Evolutionary conservation across 768 basidiomycete genomes (phyloP), one percentile per base, ranked within the genome.

Genomic region (Tulasnella sp.): DNA sequence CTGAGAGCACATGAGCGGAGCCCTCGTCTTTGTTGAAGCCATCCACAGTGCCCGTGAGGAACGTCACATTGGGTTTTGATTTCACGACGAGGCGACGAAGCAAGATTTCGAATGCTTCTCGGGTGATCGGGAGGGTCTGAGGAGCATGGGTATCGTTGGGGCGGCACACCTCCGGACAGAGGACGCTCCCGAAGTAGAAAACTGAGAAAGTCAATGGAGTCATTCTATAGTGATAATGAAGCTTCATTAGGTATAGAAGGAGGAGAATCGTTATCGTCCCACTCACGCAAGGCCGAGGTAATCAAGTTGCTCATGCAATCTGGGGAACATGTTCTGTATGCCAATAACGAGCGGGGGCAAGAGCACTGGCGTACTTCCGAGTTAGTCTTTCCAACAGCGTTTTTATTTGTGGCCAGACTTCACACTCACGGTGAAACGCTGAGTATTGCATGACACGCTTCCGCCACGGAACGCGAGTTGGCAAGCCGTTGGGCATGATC

Each of bases 361-460:
- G 21, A 55, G 54, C n/a, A 43, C 66, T 69, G 44, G 7, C 2
- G 12, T 2, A 19, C 12, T n/a, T n/a, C n/a, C n/a, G n/a, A n/a
- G n/a, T n/a, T n/a, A 34, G 7, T 21, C 3, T 17, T 17, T 22
- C 21, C 4, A 25, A 24, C 15, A 29, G 22, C 11, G 24, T 4
- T 17, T 17, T 2, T 3, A 4, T 4, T 19, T 24, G 2, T 8
- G 31, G 12, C 11, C 24, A 3, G 12, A 17, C 2, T 43, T 25
- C 12, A 4, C 31, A 9, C 53, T 2, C 17, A 58, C 45, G 46
- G 44, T 58, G 25, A 9, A 30, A 4, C 3, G 38, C 62, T 27
- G 64, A 30, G 55, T 68, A 71, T 41, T 70, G 70, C 56, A 66
- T 54, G 22, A 71, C 65, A 1, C 69, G 63, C 3, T 66, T 53